These are phyloP conservation scores for Fusarium verticillioides DNA, from an alignment of 2,329 filamentous ascomycete genomes.

Conservation along the genomic window DNA sequence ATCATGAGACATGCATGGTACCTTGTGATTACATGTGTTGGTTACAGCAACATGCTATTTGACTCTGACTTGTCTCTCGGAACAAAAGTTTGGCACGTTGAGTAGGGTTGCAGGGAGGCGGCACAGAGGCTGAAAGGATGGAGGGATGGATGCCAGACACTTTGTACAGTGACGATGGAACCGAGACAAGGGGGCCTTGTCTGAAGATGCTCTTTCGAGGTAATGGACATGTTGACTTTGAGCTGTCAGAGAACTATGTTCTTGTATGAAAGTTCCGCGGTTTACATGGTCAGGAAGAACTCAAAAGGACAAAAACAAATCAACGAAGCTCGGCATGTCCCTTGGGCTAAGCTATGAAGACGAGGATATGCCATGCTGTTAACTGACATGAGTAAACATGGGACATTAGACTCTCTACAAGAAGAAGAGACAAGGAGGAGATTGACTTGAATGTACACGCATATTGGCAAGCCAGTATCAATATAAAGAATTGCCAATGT, in stretches of 20 bases:
- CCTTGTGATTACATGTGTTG: background rate
- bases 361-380: slow-evolving; percentile 24
- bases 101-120: slow-evolving; percentile 8
- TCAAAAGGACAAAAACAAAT: background rate
- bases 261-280: background rate
- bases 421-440: background rate
- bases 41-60: slow-evolving; percentile 1
- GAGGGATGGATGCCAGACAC: slow-evolving; percentile 13
- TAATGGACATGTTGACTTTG: background rate
- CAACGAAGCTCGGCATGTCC: background rate
- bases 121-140: slow-evolving; percentile 2
- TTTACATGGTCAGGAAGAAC: background rate
- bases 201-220: background rate
- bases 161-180: slow-evolving; percentile 12
- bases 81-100: background rate
- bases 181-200: slow-evolving; percentile 24
- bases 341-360: slow-evolving; percentile 2
- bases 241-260: background rate
- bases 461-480: background rate
- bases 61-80: background rate
- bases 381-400: background rate
- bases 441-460: background rate
- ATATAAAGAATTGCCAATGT: background rate
- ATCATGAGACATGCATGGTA: slow-evolving; percentile 2
- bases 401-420: background rate